Conservation (phyloP, 352 stramenopile genomes). For the Pythium chondricola region DNA sequence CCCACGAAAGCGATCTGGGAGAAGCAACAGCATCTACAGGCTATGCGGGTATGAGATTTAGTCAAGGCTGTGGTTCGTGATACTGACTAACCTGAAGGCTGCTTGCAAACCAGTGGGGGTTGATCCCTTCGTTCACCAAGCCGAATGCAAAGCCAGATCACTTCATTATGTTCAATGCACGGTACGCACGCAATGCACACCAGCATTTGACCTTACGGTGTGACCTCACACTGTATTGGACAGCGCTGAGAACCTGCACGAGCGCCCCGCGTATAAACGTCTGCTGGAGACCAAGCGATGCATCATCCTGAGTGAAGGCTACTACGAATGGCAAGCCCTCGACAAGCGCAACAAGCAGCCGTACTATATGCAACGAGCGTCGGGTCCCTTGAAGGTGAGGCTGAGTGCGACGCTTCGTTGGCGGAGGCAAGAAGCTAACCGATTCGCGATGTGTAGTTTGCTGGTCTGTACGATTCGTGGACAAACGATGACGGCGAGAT, state of each 20-base stretch:
- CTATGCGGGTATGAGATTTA: slow-evolving; percentile 36
- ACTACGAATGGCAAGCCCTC: slow-evolving; percentile 90
- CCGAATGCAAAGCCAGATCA: slow-evolving; percentile 64
- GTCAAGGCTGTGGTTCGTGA: neutral
- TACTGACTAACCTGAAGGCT: neutral
- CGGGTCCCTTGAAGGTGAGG: slow-evolving; percentile 42
- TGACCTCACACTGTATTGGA: no score
- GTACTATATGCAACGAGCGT: slow-evolving; percentile 77
- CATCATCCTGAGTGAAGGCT: slow-evolving; percentile 82
- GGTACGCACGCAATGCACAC: no score
- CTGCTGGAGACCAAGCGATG: slow-evolving; percentile 71
- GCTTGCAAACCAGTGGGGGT: slow-evolving; percentile 46
- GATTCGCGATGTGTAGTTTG: no score
- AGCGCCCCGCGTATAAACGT: slow-evolving; percentile 67
- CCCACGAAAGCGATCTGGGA: neutral
- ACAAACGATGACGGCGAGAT: slow-evolving; percentile 48
- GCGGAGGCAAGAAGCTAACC: no score
- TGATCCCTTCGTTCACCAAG: slow-evolving; percentile 82
- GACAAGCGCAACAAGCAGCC: slow-evolving; percentile 86
- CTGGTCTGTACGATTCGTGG: slow-evolving; percentile 84
- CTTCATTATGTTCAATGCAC: slow-evolving; percentile 85
- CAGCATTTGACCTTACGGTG: no score
- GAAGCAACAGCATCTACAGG: slow-evolving; percentile 32
- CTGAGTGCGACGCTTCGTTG: neutral
- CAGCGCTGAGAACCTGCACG: slow-evolving; percentile 64